Percentiles rank a stretch among this genome's conserved stretches.
Conservation (phyloP, 495 filamentous ascomycete genomes). For the Penicillium parvum region DNA sequence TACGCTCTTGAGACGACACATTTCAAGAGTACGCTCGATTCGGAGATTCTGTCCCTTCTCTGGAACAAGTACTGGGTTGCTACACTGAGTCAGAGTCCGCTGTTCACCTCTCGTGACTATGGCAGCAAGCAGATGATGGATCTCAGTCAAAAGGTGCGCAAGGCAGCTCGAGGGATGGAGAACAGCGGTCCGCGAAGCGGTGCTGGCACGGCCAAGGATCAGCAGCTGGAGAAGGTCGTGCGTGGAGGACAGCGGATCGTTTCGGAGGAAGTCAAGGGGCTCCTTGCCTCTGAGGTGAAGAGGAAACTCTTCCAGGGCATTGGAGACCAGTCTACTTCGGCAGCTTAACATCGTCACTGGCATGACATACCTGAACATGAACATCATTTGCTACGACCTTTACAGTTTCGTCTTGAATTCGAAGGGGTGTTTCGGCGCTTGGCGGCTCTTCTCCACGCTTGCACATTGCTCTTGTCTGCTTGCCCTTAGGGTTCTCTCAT, state of each 20-base stretch:
- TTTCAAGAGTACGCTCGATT: slow-evolving; percentile 89
- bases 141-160: slow-evolving; percentile 71
- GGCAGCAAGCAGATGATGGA: slow-evolving; percentile 89
- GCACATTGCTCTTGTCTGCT: background rate
- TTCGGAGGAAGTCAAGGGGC: slow-evolving; percentile 78
- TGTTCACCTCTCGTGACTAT: slow-evolving; percentile 91
- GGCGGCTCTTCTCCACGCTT: slow-evolving; percentile 6
- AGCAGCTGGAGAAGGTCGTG: slow-evolving; percentile 73
- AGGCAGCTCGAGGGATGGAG: slow-evolving; percentile 51
- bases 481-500: background rate
- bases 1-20: slow-evolving; percentile 87
- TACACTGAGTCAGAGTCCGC: slow-evolving; percentile 90
- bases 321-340: slow-evolving; percentile 28
- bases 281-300: slow-evolving; percentile 80
- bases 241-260: slow-evolving; percentile 76
- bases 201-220: slow-evolving; percentile 42
- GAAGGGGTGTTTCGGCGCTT: slow-evolving; percentile 12
- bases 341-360: slow-evolving; percentile 6
- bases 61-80: slow-evolving; percentile 99
- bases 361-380: background rate
- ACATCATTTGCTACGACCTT: slow-evolving; percentile 20
- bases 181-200: slow-evolving; percentile 32
- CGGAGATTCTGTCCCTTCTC: slow-evolving; percentile 74
- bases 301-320: slow-evolving; percentile 75
- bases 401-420: slow-evolving; percentile 7